Evolutionary conservation across 1,284 basidiomycete genomes (phyloP).

Genomic region (Ceratobasidium sp.): DNA sequence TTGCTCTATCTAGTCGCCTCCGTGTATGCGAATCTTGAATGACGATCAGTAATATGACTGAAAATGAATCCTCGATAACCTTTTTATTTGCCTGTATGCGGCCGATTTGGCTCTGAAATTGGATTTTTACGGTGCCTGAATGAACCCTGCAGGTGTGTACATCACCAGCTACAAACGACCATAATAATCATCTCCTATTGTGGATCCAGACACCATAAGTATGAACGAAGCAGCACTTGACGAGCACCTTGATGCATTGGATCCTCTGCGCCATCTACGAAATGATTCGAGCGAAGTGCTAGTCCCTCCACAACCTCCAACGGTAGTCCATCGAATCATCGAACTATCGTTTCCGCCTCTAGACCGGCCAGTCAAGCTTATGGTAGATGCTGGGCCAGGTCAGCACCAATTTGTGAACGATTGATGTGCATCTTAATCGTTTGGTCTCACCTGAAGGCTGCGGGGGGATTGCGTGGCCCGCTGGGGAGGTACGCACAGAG

Average conservation of each 20-base stretch:
- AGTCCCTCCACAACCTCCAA: constrained; percentile 54
- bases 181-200: neutral
- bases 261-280: constrained; percentile 70
- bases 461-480: constrained; percentile 90
- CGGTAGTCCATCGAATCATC: constrained; percentile 14
- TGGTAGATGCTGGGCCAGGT: constrained; percentile 32
- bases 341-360: constrained; percentile 34
- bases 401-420: neutral
- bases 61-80: no score
- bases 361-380: constrained; percentile 21
- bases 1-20: no score
- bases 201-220: neutral
- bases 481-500: constrained; percentile 71
- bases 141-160: neutral
- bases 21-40: no score
- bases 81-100: neutral
- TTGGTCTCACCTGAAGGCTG: constrained; percentile 84
- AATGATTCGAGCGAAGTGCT: constrained; percentile 51
- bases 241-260: constrained; percentile 61
- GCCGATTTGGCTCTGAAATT: no score
- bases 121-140: no score
- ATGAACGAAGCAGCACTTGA: constrained; percentile 53
- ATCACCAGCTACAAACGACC: neutral
- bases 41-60: no score
- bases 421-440: constrained; percentile 46